A percentile compares a stretch with the other conserved stretches of the same genome.
These are phyloP conservation scores for Puccinia sorghi DNA, from an alignment of 1,284 basidiomycete species.

Conservation along the genomic window DNA sequence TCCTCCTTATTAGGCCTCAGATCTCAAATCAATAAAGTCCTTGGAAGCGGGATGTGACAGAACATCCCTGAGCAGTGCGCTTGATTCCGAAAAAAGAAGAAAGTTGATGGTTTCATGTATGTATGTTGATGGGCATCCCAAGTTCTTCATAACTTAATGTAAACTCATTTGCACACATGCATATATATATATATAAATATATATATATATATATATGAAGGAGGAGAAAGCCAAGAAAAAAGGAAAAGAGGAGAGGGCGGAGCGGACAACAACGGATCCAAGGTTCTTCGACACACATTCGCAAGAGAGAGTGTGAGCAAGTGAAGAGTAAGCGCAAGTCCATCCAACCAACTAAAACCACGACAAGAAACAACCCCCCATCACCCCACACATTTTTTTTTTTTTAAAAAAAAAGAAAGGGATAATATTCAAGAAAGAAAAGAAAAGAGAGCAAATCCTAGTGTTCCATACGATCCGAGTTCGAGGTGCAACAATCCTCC, in stretches of 20 bases:
- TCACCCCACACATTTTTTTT: too few relatives aligned
- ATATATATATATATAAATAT: too few relatives aligned
- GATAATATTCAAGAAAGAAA: neutral
- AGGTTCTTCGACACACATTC: too few relatives aligned
- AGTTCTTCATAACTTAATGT: neutral
- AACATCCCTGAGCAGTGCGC: neutral
- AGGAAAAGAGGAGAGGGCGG: too few relatives aligned
- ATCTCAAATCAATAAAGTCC: slow-evolving; percentile 46
- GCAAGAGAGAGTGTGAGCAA: too few relatives aligned
- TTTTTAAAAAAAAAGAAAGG: neutral
- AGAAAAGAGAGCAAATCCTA: neutral
- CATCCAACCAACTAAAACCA: too few relatives aligned
- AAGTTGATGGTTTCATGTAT: neutral
- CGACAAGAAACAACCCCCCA: too few relatives aligned
- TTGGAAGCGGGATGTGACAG: slow-evolving; percentile 14
- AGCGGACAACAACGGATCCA: too few relatives aligned
- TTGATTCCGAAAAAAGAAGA: neutral
- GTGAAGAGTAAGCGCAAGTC: too few relatives aligned
- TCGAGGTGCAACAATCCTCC: slow-evolving; percentile 6
- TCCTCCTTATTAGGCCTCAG: slow-evolving; percentile 41
- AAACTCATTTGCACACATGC: too few relatives aligned
- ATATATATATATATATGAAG: too few relatives aligned
- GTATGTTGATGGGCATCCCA: neutral
- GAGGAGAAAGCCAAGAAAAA: too few relatives aligned
- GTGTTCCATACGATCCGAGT: slow-evolving; percentile 25